phyloP scores from a whole-genome alignment of 2,329 filamentous ascomycete species.

The Penicillium hesseltinei region DNA sequence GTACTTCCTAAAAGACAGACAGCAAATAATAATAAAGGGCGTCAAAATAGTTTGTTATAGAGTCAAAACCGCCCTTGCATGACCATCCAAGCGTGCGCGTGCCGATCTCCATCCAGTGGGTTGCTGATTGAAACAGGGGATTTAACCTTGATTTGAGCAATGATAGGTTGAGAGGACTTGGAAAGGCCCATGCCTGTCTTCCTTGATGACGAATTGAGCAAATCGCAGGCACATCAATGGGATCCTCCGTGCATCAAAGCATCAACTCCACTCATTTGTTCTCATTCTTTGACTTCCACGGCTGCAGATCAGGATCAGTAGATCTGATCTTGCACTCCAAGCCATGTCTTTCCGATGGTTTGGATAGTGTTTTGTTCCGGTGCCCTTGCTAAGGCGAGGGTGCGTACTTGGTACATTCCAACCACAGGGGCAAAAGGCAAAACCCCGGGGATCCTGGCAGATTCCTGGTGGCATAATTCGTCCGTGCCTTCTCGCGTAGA shows the following conservation, averaged over 20 bases:
- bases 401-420: slow-evolving; percentile 17
- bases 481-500: not conserved
- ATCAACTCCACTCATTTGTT: not conserved
- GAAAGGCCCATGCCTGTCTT: slow-evolving; percentile 8
- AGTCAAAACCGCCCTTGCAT: slow-evolving; percentile 19
- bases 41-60: slow-evolving; percentile 8
- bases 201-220: slow-evolving; percentile 12
- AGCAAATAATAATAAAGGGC: slow-evolving; percentile 1
- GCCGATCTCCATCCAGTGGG: slow-evolving; percentile 12
- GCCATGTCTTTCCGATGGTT: not conserved
- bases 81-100: slow-evolving; percentile 7
- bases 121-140: slow-evolving; percentile 6
- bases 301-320: slow-evolving; percentile 3
- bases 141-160: slow-evolving; percentile 1
- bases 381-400: slow-evolving; percentile 25
- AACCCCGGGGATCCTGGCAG: slow-evolving; percentile 8
- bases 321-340: not conserved
- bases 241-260: slow-evolving; percentile 2
- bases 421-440: slow-evolving; percentile 14
- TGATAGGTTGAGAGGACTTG: not conserved
- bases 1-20: not conserved
- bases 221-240: not conserved
- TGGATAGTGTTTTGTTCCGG: not conserved
- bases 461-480: slow-evolving; percentile 5
- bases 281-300: not conserved